Evolutionary conservation across 2,329 filamentous ascomycete species (phyloP).

Genomic region (Aureobasidium sp.): DNA sequence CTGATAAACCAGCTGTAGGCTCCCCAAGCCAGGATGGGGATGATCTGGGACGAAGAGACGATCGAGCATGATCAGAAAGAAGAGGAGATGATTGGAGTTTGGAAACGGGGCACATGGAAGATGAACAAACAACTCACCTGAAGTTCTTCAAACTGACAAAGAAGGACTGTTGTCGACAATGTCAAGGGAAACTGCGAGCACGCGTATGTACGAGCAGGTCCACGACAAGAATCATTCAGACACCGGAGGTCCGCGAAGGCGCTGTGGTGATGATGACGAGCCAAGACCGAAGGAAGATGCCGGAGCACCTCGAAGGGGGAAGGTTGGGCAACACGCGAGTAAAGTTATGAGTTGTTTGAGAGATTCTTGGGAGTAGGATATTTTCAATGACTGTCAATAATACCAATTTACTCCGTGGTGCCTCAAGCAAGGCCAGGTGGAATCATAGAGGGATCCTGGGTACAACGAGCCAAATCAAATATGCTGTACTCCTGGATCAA

Average conservation of each 20-base stretch:
- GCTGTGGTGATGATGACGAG: not conserved
- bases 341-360: too few species aligned
- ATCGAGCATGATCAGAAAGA: not conserved
- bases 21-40: not conserved
- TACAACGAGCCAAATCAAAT: not conserved
- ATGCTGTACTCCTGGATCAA: not conserved
- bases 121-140: not conserved
- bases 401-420: not conserved
- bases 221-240: not conserved
- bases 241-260: not conserved
- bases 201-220: not conserved
- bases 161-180: not conserved
- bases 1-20: not conserved
- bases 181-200: not conserved
- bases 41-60: not conserved
- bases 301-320: not conserved
- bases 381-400: not conserved
- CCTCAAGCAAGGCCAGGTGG: not conserved
- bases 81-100: not conserved
- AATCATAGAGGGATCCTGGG: not conserved
- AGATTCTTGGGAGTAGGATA: not conserved
- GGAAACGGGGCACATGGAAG: not conserved
- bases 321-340: not conserved
- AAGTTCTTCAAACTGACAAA: not conserved
- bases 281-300: not conserved